Percentiles rank a stretch among this genome's conserved stretches.
Conservation (phyloP, 176 grass and related monocot genomes). For the Oryza officinalis region DNA sequence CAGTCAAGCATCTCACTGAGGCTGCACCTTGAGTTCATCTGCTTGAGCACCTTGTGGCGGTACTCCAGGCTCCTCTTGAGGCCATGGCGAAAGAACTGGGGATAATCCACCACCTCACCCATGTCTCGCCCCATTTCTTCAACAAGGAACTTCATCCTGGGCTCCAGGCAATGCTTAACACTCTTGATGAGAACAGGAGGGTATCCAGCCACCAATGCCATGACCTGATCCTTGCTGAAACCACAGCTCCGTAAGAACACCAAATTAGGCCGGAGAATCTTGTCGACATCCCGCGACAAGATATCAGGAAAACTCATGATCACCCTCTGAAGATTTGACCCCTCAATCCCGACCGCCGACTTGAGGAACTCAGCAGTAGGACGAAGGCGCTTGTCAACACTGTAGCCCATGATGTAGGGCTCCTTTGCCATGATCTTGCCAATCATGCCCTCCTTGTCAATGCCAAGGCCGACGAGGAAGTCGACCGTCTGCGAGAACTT, state of each 20-base stretch:
- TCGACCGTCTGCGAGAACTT: slow-evolving; percentile 73
- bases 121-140: slow-evolving; percentile 79
- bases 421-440: slow-evolving; percentile 84
- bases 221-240: slow-evolving; percentile 68
- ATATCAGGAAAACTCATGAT: slow-evolving; percentile 69
- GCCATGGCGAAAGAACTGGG: slow-evolving; percentile 88
- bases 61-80: slow-evolving; percentile 86
- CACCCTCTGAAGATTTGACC: slow-evolving; percentile 57
- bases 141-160: slow-evolving; percentile 91
- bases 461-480: slow-evolving; percentile 66
- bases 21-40: slow-evolving; percentile 65
- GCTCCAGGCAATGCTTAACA: slow-evolving; percentile 79
- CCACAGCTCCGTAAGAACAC: slow-evolving; percentile 59
- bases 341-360: slow-evolving; percentile 58
- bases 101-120: slow-evolving; percentile 73
- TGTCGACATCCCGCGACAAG: slow-evolving; percentile 74
- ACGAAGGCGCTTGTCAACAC: slow-evolving; percentile 68
- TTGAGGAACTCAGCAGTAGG: slow-evolving; percentile 91
- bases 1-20: slow-evolving; percentile 91
- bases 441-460: slow-evolving; percentile 70
- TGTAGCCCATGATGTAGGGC: slow-evolving; percentile 88
- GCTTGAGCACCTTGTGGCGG: slow-evolving; percentile 77
- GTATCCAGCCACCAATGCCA: slow-evolving; percentile 72
- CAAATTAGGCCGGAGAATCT: slow-evolving; percentile 69
- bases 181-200: slow-evolving; percentile 90